Evolutionary conservation across 1,139 yeast species (phyloP), one percentile per base, ranked within the genome.

Genomic region (Yamadazyma epiphylla): DNA sequence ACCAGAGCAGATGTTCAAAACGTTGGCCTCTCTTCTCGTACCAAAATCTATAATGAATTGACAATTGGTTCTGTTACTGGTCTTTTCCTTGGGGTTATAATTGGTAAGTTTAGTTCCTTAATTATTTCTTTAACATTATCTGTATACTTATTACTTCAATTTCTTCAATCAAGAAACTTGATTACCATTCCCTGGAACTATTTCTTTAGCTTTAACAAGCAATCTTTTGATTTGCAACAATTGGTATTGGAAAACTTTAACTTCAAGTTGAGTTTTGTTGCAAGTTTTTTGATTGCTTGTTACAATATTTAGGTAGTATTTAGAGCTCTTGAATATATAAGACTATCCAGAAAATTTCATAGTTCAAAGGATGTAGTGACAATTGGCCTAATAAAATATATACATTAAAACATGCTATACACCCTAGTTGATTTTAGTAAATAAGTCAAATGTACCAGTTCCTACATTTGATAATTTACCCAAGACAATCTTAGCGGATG

Each of bases 381-480:
- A n/a, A n/a, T n/a, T n/a, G n/a, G n/a, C n/a, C n/a, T n/a, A n/a
- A n/a, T n/a, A n/a, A n/a, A n/a, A n/a, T n/a, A n/a, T n/a, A n/a
- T n/a, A n/a, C n/a, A n/a, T n/a, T n/a, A n/a, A n/a, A n/a, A n/a
- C n/a, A n/a, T n/a, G n/a, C n/a, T n/a, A n/a, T n/a, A 15, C 20
- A 8, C 5, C 26, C 17, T 37, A 42, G 20, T 38, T 31, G 73
- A 80, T 73, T 48, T 70, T 71, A 8, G 91, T 77, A 59, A 88
- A 68, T 37, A 94, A 74, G 55, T 91, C 98, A 58, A 94, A 94
- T 24, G 94, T 75, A 39, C 99, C 98, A 15, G 99, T 94, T 55
- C 99, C 99, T 35, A 88, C 95, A 48, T 80, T 80, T 37, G 91
- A 77, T 50, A 91, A 71, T 61, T 86, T 86, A 59, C 99, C 99